A percentile compares a stretch with the other conserved stretches of the same genome.
These are phyloP conservation scores for Hydnomerulius pinastri DNA, from an alignment of 768 basidiomycete species.

Conservation along the genomic window DNA sequence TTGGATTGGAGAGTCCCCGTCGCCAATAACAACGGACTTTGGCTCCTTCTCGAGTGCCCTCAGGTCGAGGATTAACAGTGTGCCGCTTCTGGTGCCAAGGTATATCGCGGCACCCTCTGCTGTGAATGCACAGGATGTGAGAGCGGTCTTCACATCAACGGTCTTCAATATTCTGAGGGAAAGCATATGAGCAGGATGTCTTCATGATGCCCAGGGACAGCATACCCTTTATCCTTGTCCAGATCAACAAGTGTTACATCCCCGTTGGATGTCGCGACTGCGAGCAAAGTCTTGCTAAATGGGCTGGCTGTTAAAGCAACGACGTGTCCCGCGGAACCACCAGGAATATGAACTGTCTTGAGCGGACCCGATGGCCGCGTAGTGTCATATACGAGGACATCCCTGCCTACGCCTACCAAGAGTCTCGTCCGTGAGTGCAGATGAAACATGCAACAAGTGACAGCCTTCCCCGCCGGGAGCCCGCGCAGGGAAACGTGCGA, in stretches of 20 bases:
- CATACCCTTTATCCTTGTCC: slow-evolving; percentile 74
- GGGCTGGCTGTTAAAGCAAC: slow-evolving; percentile 64
- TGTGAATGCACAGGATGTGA: slow-evolving; percentile 69
- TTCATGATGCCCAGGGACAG: neutral
- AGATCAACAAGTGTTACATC: slow-evolving; percentile 63
- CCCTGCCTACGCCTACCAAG: slow-evolving; percentile 52
- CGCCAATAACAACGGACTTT: slow-evolving; percentile 52
- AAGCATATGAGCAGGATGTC: neutral
- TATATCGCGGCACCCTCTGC: slow-evolving; percentile 69
- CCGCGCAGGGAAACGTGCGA: slow-evolving; percentile 59
- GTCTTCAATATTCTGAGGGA: slow-evolving; percentile 56
- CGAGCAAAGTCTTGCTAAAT: slow-evolving; percentile 74
- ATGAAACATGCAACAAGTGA: slow-evolving; percentile 61
- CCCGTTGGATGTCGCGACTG: slow-evolving; percentile 56
- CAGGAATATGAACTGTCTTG: slow-evolving; percentile 52
- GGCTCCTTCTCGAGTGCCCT: slow-evolving; percentile 68
- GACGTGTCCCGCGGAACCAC: slow-evolving; percentile 48
- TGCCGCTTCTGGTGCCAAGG: slow-evolving; percentile 64
- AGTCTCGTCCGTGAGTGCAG: slow-evolving; percentile 61
- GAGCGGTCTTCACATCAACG: slow-evolving; percentile 49
- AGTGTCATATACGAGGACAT: slow-evolving; percentile 64
- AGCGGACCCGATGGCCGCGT: slow-evolving; percentile 55
- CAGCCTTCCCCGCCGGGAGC: slow-evolving; percentile 40
- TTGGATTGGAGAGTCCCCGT: slow-evolving; percentile 47
- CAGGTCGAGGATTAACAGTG: slow-evolving; percentile 62